A percentile compares a stretch with the other conserved stretches of the same genome.
Conservation (phyloP, 352 stramenopile species). For the Phytophthora palmivora region DNA sequence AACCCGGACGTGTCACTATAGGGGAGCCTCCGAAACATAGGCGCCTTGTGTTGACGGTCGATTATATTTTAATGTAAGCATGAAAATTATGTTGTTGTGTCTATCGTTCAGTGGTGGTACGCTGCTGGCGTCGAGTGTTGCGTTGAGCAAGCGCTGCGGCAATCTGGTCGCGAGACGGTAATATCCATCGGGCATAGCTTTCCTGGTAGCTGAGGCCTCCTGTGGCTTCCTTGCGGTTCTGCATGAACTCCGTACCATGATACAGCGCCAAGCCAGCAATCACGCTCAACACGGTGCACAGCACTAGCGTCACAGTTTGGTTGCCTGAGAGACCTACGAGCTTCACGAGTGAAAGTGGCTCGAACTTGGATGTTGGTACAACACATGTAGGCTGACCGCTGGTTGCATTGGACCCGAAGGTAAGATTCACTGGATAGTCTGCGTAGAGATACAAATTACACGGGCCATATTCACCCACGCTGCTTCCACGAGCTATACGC, state of each 20-base stretch:
- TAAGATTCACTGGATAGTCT: constrained; percentile 72
- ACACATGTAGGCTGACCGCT: constrained; percentile 46
- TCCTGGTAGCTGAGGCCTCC: constrained; percentile 61
- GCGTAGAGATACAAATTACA: constrained; percentile 84
- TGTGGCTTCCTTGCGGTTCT: constrained; percentile 51
- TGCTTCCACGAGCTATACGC: constrained; percentile 64
- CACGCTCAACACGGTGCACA: constrained; percentile 42
- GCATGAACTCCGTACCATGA: constrained; percentile 47
- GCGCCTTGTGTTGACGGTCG: constrained; percentile 13
- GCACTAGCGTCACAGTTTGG: constrained; percentile 52
- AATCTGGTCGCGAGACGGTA: constrained; percentile 76
- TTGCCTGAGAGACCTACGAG: constrained; percentile 47
- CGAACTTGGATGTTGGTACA: constrained; percentile 35
- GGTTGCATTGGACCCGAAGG: constrained; percentile 26
- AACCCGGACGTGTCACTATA: constrained; percentile 47
- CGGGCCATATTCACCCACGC: constrained; percentile 52
- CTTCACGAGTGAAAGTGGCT: constrained; percentile 44
- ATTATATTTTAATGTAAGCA: constrained; percentile 51
- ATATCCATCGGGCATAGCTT: constrained; percentile 65
- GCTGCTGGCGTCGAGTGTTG: constrained; percentile 18
- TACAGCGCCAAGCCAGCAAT: constrained; percentile 51
- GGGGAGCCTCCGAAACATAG: background rate
- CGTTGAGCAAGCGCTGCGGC: constrained; percentile 40
- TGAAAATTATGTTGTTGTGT: constrained; percentile 18
- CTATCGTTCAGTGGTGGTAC: constrained; percentile 16